These are phyloP conservation scores for Mortierella sp. DNA, from an alignment of 371 early-diverging fungal genomes.

Conservation along the genomic window DNA sequence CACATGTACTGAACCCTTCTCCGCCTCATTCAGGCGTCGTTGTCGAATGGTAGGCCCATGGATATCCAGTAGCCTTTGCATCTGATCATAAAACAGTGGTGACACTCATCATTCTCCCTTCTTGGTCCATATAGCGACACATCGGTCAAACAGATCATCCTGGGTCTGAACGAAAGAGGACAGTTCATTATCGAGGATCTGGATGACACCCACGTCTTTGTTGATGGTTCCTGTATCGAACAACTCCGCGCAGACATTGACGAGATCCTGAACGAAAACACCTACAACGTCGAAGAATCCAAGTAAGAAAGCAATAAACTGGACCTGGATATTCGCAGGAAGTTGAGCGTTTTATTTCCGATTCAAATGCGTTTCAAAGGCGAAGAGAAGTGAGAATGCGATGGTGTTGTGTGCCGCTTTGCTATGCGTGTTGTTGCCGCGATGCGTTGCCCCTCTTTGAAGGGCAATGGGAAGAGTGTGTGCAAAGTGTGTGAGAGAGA, in stretches of 20 bases:
- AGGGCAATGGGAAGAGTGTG: too few species aligned
- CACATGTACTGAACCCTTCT: background rate
- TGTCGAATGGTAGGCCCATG: slow-evolving; percentile 27
- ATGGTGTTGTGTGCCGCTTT: too few species aligned
- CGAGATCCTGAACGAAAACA: slow-evolving; percentile 81
- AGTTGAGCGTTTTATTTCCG: too few species aligned
- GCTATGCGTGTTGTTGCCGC: too few species aligned
- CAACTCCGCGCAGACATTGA: slow-evolving; percentile 76
- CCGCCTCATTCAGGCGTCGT: slow-evolving; percentile 21
- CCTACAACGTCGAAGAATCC: slow-evolving; percentile 65
- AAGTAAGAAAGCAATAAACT: slow-evolving; percentile 1
- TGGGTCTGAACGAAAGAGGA: slow-evolving; percentile 75
- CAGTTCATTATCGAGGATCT: slow-evolving; percentile 89
- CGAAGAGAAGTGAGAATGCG: too few species aligned
- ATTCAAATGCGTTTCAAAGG: too few species aligned
- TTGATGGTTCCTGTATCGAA: slow-evolving; percentile 74
- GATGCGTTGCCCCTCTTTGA: too few species aligned
- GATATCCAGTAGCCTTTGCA: too few species aligned
- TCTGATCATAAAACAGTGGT: slow-evolving; percentile 4
- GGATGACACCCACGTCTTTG: slow-evolving; percentile 88
- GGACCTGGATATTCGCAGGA: too few species aligned
- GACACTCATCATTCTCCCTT: slow-evolving; percentile 4
- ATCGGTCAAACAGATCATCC: slow-evolving; percentile 84
- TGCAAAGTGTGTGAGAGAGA: too few species aligned
- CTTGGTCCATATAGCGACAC: slow-evolving; percentile 68